Percentiles rank a stretch among this genome's conserved stretches.
Evolutionary conservation across 495 filamentous ascomycete genomes (phyloP).

Genomic region (Neurospora intermedia): DNA sequence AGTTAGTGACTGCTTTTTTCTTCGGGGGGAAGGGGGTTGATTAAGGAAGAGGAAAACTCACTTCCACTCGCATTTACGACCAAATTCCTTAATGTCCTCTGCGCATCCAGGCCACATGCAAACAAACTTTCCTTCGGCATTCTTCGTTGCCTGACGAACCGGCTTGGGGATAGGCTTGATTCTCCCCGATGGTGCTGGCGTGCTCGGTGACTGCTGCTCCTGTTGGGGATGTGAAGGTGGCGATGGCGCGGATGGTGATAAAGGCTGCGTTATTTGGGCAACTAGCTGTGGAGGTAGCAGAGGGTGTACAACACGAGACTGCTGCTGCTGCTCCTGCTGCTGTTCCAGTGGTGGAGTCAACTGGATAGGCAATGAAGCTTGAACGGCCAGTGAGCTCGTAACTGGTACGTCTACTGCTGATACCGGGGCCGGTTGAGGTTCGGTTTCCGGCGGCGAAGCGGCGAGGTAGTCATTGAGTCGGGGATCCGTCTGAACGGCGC

Average conservation of each 20-base stretch:
- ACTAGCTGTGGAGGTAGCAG: background rate
- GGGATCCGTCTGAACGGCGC: background rate
- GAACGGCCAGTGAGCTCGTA: background rate
- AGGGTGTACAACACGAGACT: background rate
- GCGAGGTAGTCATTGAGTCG: background rate
- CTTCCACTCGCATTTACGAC: constrained; percentile 87
- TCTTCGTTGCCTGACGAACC: constrained; percentile 39
- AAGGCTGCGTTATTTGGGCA: background rate
- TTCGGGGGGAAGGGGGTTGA: background rate
- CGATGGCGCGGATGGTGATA: background rate
- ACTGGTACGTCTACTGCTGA: background rate
- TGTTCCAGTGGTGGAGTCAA: background rate
- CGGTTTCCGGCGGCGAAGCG: background rate
- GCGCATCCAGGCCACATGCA: constrained; percentile 56
- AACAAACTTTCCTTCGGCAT: constrained; percentile 55
- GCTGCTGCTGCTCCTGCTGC: background rate
- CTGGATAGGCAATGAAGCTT: background rate
- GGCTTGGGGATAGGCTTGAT: constrained; percentile 41
- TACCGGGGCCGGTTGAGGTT: background rate
- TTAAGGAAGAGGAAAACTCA: constrained; percentile 36
- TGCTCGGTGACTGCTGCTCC: background rate
- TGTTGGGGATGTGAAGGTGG: background rate
- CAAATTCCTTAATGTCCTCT: constrained; percentile 48
- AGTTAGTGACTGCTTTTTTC: background rate
- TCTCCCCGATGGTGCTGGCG: constrained; percentile 6